Base-by-base conservation (phyloP, 345 rosid genomes). In the Acer campestre region DNA sequence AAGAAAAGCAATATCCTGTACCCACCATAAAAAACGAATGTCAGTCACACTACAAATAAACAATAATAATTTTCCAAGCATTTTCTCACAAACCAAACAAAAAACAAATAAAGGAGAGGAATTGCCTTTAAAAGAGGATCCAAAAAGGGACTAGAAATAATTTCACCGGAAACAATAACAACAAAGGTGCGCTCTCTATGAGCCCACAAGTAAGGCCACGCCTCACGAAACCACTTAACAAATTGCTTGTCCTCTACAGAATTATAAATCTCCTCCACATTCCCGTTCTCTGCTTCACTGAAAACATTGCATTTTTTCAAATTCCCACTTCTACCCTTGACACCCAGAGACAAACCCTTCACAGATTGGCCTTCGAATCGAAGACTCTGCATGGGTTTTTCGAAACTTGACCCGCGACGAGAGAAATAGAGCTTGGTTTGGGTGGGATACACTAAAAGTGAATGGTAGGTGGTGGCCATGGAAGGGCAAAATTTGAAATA, bases 221-320 rank as follows among this genome's bases (percentile, higher is more conserved):
- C 99, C 84, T 96, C 99, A 35, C 95, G 93, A 68, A 96, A 96
- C 98, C 98, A 92, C 84, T 88, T 84, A n/a, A 92, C 98, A 82
- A 93, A 96, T 78, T 85, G 90, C 79, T 85, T 80, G 68, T 92
- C 94, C 74, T 87, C 94, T 6, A 80, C 86, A 0, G 87, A 74
- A 65, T 74, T 84, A 74, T 82, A 80, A 79, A n/a, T 59, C 61
- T 59, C 84, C 80, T 67, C 89, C 67, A 70, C 80, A 16, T 14
- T 12, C 1, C 68, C 73, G 35, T 69, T 67, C 77, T 89, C 90
- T n/a, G 64, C 74, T 71, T 82, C 89, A 69, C 68, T 81, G 11
- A 79, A 81, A 82, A 79, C 78, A 17, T 68, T 70, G 59, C 93
- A 78, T 73, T 81, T 80, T 55, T 66, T 67, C 46, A 27, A 80